Percentiles rank a stretch among this genome's conserved stretches.
These are phyloP conservation scores for Yarrowia sp. DNA, from an alignment of 805 yeast genomes.

Conservation along the genomic window DNA sequence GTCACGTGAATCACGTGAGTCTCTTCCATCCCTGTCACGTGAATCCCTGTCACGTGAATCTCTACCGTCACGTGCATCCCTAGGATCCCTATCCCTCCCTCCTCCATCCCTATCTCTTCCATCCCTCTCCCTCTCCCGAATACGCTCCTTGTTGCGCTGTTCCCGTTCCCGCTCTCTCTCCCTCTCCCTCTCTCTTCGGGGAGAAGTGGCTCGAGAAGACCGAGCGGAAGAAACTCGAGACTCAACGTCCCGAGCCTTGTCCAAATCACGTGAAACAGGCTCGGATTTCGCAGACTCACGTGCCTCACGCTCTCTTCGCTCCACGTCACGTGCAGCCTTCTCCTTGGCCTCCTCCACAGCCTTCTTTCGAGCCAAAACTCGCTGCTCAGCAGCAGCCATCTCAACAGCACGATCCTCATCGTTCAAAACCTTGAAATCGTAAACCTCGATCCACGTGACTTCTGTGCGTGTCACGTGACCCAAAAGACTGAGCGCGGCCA, in stretches of 20 bases:
- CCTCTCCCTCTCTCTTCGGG: conserved; percentile 16
- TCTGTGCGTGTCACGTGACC: conserved; percentile 34
- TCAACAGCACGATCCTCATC: conserved; percentile 32
- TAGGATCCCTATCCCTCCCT: not conserved
- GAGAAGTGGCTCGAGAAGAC: not conserved
- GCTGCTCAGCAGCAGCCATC: conserved; percentile 33
- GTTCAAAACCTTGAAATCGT: conserved; percentile 31
- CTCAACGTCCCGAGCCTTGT: not conserved
- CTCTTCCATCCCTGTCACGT: conserved; percentile 16
- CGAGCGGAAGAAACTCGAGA: not conserved
- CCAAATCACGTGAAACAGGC: not conserved
- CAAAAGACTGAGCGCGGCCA: conserved; percentile 52
- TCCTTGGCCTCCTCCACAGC: not conserved
- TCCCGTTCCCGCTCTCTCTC: conserved; percentile 19
- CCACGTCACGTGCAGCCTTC: not conserved
- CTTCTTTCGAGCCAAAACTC: conserved; percentile 27
- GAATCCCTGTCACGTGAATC: not conserved
- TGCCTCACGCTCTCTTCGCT: not conserved
- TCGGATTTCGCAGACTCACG: not conserved
- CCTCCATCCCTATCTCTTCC: not conserved
- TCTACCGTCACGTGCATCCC: not conserved
- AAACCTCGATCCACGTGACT: conserved; percentile 33
- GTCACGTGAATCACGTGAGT: conserved; percentile 10
- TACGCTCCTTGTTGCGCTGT: conserved; percentile 9
- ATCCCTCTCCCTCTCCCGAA: not conserved